Base-by-base conservation (phyloP, 2,329 filamentous ascomycete genomes). In the Phoma sp. region DNA sequence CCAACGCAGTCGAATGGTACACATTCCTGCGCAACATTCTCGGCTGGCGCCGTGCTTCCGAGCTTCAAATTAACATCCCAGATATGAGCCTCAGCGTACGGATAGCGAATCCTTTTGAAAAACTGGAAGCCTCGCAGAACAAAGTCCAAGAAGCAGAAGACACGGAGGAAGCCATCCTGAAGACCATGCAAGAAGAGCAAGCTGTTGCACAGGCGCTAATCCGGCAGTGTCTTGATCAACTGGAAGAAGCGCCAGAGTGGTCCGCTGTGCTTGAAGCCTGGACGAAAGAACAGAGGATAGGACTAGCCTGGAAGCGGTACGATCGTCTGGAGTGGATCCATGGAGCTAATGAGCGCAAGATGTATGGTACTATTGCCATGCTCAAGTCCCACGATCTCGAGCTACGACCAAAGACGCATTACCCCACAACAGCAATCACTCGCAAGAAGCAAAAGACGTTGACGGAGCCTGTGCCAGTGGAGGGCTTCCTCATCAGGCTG, bases 351-450 rank as follows among this genome's bases (percentile, higher is more conserved):
- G 87, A 89, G 67, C 81, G 85, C 61, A 85, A 84, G 57, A 89
- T 89, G 86, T 88, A 88, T 60, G 87, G 87, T 32, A 84, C 85
- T 0, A 85, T 89, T 60, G 87, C 85, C 29, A 88, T 89, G 86
- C 78, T 84, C 60, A 82, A 81, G 44, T 85, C 86, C 2, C 86
- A 89, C 66, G 86, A 89, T 45, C 80, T 89, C 15, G 86, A 89
- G 68, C 71, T 89, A 35, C 81, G 86, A 3, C 85, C 86, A 0
- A 88, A 88, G 67, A 77, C 83, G 49, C 87, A 89, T 67, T 89
- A 88, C 63, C 82, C 85, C 2, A 85, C 84, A 2, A 77, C 71
- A 15, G 76, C 78, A 4, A 75, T 77, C 22, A 72, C 73, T 1
- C 72, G 72, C 6, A 75, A 72, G 55, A 75, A 74, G 52, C 65